phyloP scores from a whole-genome alignment of 495 filamentous ascomycete genomes.

The Neurospora intermedia region DNA sequence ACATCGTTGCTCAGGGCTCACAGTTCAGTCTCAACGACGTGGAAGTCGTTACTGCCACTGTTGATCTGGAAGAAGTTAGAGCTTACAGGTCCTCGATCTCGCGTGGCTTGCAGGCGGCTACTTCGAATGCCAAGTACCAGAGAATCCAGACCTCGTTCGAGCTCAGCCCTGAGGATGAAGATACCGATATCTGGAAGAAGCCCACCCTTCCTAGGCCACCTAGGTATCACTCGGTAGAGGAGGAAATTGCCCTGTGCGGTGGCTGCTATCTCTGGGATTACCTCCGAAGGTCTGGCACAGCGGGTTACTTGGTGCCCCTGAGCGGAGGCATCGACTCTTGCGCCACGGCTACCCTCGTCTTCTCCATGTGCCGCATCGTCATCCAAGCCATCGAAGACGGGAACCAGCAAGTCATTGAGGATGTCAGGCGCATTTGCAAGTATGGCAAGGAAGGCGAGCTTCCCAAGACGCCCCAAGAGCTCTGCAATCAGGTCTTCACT shows the following conservation, averaged over 20 bases:
- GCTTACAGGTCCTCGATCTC: conserved; percentile 40
- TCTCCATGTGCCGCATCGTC: conserved; percentile 69
- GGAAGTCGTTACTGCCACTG: conserved; percentile 72
- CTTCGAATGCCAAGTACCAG: conserved; percentile 26
- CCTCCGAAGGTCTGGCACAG: conserved; percentile 50
- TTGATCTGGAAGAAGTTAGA: conserved; percentile 71
- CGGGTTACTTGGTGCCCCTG: conserved; percentile 49
- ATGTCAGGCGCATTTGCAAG: conserved; percentile 52
- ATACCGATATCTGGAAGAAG: conserved; percentile 14
- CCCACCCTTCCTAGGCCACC: conserved; percentile 27
- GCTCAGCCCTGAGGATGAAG: conserved; percentile 28
- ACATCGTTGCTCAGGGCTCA: conserved; percentile 57
- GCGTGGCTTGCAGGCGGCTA: conserved; percentile 47
- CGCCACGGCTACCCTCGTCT: conserved; percentile 52
- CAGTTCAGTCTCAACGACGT: conserved; percentile 73
- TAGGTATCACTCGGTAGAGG: conserved; percentile 53
- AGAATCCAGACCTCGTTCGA: conserved; percentile 30
- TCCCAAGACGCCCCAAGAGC: conserved; percentile 49
- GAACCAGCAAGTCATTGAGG: conserved; percentile 54
- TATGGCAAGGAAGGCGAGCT: conserved; percentile 41
- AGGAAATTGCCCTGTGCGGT: conserved; percentile 62
- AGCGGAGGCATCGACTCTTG: conserved; percentile 65
- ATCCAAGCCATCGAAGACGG: conserved; percentile 51
- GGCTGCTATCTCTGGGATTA: conserved; percentile 85
- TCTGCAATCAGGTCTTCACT: conserved; percentile 54